Percentiles rank a stretch among this genome's conserved stretches.
phyloP scores from a whole-genome alignment of 2,329 filamentous ascomycete species.

The Colletotrichum kahawae region DNA sequence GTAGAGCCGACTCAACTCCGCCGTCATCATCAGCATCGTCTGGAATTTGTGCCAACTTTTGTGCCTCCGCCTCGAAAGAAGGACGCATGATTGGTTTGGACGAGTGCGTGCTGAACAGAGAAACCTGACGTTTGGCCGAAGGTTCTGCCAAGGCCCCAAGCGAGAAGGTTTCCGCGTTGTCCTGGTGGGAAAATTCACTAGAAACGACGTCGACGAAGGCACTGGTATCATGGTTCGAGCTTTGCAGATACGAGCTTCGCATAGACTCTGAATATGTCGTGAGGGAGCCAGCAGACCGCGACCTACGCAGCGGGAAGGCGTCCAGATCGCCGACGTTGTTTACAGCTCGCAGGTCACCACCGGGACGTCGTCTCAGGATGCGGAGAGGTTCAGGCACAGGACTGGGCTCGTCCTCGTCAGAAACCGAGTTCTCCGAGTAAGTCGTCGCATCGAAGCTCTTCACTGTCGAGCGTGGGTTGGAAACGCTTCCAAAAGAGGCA shows the following conservation, averaged over 20 bases:
- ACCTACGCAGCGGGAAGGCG: conserved; percentile 50
- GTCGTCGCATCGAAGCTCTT: conserved; percentile 68
- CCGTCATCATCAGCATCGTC: conserved; percentile 81
- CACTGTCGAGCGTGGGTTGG: conserved; percentile 53
- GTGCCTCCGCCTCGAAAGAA: conserved; percentile 89
- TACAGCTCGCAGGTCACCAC: conserved; percentile 75
- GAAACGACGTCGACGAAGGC: conserved; percentile 50
- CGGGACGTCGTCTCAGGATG: conserved; percentile 73
- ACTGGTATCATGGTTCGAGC: conserved; percentile 41
- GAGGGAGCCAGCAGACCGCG: conserved; percentile 64
- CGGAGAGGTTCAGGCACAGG: conserved; percentile 59
- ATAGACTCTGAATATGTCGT: conserved; percentile 66
- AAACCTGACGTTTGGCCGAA: conserved; percentile 48
- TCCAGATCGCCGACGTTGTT: conserved; percentile 69
- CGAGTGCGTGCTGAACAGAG: conserved; percentile 65
- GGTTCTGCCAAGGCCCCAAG: conserved; percentile 62
- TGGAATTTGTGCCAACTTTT: conserved; percentile 85
- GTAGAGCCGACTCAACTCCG: conserved; percentile 87
- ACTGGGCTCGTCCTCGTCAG: conserved; percentile 46
- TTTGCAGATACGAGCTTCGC: conserved; percentile 60
- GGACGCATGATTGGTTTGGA: conserved; percentile 68
- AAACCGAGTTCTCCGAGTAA: conserved; percentile 56
- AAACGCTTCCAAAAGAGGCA: conserved; percentile 65
- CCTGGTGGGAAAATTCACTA: conserved; percentile 42
- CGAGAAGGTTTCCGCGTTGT: conserved; percentile 56